phyloP scores from a whole-genome alignment of 192 early-diverging fungal genomes.

The Podochytrium sp. region DNA sequence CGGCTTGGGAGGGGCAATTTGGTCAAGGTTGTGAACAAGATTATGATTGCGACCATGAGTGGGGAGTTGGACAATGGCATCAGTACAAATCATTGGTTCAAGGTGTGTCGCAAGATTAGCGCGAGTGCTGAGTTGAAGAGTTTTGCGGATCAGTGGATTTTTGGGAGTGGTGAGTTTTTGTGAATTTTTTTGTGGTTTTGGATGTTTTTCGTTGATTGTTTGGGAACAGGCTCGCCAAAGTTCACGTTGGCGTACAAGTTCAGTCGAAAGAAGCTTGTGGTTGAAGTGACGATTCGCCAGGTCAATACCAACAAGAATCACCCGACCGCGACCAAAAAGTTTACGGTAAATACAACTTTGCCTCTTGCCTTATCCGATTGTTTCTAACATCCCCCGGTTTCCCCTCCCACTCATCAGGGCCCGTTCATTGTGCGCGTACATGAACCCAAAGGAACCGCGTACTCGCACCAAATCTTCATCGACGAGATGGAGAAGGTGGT shows the following conservation, averaged over 20 bases:
- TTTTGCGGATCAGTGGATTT: slow-evolving; percentile 95
- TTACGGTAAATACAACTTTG: slow-evolving; percentile 50
- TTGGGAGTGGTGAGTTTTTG: slow-evolving; percentile 67
- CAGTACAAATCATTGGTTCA: slow-evolving; percentile 63
- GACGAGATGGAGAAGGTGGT: slow-evolving; percentile 74
- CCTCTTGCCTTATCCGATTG: neutral
- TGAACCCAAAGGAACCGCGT: slow-evolving; percentile 57
- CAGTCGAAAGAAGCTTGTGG: slow-evolving; percentile 94
- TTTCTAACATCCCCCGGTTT: too few relatives aligned
- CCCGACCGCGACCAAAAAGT: slow-evolving; percentile 49
- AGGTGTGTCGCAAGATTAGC: slow-evolving; percentile 83
- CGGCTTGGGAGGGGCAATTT: slow-evolving; percentile 69
- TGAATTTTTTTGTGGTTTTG: too few relatives aligned
- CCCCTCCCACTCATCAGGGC: slow-evolving; percentile 40
- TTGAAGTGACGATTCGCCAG: slow-evolving; percentile 75
- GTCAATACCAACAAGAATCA: slow-evolving; percentile 49
- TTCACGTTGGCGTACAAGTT: slow-evolving; percentile 84
- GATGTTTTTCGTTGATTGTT: neutral
- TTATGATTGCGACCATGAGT: slow-evolving; percentile 69
- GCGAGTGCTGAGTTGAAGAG: slow-evolving; percentile 70
- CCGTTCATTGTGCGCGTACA: slow-evolving; percentile 60
- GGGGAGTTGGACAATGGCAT: slow-evolving; percentile 54
- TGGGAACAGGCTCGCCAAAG: slow-evolving; percentile 66
- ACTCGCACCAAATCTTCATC: slow-evolving; percentile 70
- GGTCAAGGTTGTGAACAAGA: slow-evolving; percentile 79